Evolutionary conservation across 1,139 yeast genomes (phyloP), one percentile per base, ranked within the genome.

Genomic region (Yamadazyma aaseri): DNA sequence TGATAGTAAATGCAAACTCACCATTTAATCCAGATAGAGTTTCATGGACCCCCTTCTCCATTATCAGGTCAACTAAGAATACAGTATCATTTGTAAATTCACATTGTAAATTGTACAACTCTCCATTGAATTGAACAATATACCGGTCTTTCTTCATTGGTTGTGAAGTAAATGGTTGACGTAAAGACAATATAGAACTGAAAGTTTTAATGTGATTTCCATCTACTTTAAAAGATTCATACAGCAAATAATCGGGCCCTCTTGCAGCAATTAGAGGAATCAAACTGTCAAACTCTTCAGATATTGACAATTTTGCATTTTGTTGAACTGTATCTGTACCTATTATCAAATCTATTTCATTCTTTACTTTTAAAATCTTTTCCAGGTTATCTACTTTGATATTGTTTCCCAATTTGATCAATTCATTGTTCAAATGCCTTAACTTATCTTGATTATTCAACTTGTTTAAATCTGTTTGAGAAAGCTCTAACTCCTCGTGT

Each of bases 111-210:
- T 81, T 81, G 54, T 90, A 90, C 9, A 89, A 61, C 53, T 90
- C 97, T 0, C 97, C 98, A 54, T 92, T 92, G 60, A 83, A 92
- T 50, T 86, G 96, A 44, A 79, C 37, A 50, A 59, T 32, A 40
- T 52, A 56, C 11, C 54, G 55, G 6, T 54, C 58, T 12, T 48
- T 48, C 2, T 33, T 35, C 1, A 59, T 36, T 0, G 97, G 96
- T 56, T 92, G 97, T 16, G 60, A 47, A 0, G 85, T 77, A 45
- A 86, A 76, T 1, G 97, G 97, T 24, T 74, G 73, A 38, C 97
- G 65, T 26, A 92, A 61, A 0, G 95, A 82, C 16, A 92, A 63
- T 0, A 92, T 86, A 0, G 96, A 83, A 0, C 92, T 77, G 41
- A 69, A 76, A 40, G 67, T 52, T 41, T 60, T 72, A 46, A 45